Evolutionary conservation across 2,329 filamentous ascomycete species (phyloP), one percentile per base, ranked within the genome.

Genomic region (Bipolaris gigantea): DNA sequence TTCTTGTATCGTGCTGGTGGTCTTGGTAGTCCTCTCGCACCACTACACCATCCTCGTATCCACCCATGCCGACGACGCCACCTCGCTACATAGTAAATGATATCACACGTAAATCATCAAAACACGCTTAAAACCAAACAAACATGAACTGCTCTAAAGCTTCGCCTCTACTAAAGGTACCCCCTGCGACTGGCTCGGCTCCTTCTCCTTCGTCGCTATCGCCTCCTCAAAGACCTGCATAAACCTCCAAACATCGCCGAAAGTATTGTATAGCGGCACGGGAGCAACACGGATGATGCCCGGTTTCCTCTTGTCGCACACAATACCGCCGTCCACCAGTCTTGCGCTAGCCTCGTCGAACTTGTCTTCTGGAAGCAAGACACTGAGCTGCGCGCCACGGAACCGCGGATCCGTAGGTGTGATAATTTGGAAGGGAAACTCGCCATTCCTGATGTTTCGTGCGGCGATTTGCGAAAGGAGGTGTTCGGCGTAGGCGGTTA

Each of bases 231-330:
- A 85, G 5, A 83, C 76, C 42, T 76, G 49, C 63, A 72, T 66
- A 52, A 73, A 73, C 36, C 61, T 61, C 50, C 65, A 67, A 11
- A 92, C 87, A 65, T 96, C 92, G 47, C 81, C 79, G 70, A 90
- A 95, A 0, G 84, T 85, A 66, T 92, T 92, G 74, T 96, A 96
- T 62, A 96, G 73, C 7, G 92, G 90, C 38, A 89, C 88, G 1
- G 92, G 91, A 4, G 92, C 90, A 1, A 95, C 87, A 1, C 92
- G 81, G 49, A 96, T 89, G 19, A 96, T 91, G 65, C 92, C 87
- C 0, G 92, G 92, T 72, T 89, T 89, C 60, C 92, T 80, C 80
- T 94, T 89, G 69, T 96, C 92, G 40, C 89, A 86, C 1, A 95
- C 81, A 5, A 94, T 85, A 1, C 87, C 89, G 3, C 84, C 82